Percentiles rank a stretch among this genome's conserved stretches.
phyloP scores from a whole-genome alignment of 2,329 filamentous ascomycete species.

The Sporothrix brasiliensis region DNA sequence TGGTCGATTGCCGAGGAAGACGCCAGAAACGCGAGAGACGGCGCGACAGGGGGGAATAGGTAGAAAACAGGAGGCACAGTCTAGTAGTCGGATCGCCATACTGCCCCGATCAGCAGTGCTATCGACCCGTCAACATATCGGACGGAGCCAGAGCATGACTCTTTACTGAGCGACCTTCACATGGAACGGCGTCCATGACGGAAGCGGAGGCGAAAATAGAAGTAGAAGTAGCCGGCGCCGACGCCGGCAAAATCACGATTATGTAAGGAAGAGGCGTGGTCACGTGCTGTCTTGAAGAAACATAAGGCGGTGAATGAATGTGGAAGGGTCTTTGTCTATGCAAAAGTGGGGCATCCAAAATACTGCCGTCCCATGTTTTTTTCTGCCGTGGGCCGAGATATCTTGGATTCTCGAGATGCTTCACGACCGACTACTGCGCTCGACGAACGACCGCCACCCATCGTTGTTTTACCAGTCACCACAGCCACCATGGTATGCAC shows the following conservation, averaged over 20 bases:
- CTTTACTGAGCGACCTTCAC: no score
- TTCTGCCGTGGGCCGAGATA: constrained; percentile 7
- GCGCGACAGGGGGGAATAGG: no score
- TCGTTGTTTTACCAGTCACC: not conserved
- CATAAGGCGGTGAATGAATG: not conserved
- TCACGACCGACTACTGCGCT: not conserved
- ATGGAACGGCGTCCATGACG: not conserved
- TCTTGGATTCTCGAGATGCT: constrained; percentile 5
- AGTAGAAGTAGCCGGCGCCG: no score
- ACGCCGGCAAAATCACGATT: not conserved
- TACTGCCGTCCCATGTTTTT: constrained; percentile 17
- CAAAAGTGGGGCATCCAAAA: not conserved
- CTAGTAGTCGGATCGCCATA: no score
- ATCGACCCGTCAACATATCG: no score
- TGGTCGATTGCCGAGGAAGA: not conserved
- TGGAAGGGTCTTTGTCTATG: not conserved
- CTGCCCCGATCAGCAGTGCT: no score
- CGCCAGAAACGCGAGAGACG: not conserved
- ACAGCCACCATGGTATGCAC: constrained; percentile 4
- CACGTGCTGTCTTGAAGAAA: not conserved
- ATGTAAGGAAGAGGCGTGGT: not conserved
- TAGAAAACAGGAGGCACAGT: no score
- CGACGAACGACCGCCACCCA: not conserved
- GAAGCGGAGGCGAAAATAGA: not conserved
- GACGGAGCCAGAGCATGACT: no score